A percentile compares a stretch with the other conserved stretches of the same genome.
Evolutionary conservation across 2,329 filamentous ascomycete species (phyloP).

Genomic region (Penicillium sp.): DNA sequence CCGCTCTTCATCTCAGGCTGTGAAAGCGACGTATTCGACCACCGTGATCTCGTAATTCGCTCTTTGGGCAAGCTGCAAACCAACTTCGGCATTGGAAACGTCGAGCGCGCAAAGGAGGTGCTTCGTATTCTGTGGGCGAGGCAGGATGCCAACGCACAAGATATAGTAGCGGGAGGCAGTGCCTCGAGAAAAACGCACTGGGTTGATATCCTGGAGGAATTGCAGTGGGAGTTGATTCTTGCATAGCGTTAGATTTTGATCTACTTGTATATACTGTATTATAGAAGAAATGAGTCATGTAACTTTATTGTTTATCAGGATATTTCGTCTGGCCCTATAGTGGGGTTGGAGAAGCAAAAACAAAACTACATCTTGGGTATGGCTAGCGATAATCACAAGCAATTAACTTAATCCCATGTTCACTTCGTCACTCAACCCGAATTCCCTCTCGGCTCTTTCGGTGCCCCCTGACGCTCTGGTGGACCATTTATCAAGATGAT

Average conservation of each 20-base stretch:
- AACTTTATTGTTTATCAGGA: neutral
- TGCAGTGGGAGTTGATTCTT: conserved; percentile 35
- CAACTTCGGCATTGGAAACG: conserved; percentile 40
- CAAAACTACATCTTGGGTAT: neutral
- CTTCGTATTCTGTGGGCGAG: conserved; percentile 29
- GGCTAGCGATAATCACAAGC: neutral
- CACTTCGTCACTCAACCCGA: conserved; percentile 81
- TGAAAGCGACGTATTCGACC: conserved; percentile 24
- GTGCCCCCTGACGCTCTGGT: conserved; percentile 56
- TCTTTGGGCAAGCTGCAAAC: conserved; percentile 29
- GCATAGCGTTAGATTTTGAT: conserved; percentile 15
- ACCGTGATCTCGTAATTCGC: conserved; percentile 26
- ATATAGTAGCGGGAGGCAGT: neutral
- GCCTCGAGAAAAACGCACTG: conserved; percentile 25
- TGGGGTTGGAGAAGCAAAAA: neutral
- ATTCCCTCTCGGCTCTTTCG: conserved; percentile 52
- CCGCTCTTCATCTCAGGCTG: conserved; percentile 39
- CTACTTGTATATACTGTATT: neutral
- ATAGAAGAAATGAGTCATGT: neutral
- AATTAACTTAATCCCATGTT: conserved; percentile 75
- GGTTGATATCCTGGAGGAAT: conserved; percentile 32
- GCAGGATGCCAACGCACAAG: conserved; percentile 10
- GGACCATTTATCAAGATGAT: conserved; percentile 53
- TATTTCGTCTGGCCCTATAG: neutral
- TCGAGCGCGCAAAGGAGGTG: conserved; percentile 32